Evolutionary conservation across 106 monocot species (phyloP).

Genomic region (Gastrodia elata): DNA sequence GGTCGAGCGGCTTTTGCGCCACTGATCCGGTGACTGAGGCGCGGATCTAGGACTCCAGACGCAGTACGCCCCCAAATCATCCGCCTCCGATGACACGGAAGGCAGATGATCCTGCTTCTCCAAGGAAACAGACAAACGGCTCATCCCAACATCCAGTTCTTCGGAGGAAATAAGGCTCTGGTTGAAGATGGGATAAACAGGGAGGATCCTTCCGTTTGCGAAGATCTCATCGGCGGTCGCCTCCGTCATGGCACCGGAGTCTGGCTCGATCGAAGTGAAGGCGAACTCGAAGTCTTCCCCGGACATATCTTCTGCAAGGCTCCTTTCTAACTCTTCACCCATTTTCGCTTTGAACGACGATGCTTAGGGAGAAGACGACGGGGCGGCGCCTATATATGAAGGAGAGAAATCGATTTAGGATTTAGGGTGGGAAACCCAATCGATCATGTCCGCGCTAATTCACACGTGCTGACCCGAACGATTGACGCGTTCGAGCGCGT

Average conservation of each 20-base stretch:
- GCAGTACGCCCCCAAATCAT: constrained; percentile 22
- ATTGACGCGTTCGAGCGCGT: too few relatives aligned
- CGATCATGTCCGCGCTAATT: too few relatives aligned
- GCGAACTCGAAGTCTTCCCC: constrained; percentile 40
- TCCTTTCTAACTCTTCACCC: neutral
- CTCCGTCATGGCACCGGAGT: neutral
- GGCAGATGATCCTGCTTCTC: constrained; percentile 14
- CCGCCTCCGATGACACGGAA: constrained; percentile 19
- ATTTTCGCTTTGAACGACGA: neutral
- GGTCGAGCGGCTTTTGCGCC: constrained; percentile 41
- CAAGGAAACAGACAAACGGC: constrained; percentile 11
- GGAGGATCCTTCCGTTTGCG: constrained; percentile 40
- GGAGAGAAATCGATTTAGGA: neutral
- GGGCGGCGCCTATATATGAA: constrained; percentile 5
- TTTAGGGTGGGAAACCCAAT: too few relatives aligned
- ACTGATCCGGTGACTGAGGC: constrained; percentile 20
- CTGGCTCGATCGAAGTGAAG: neutral
- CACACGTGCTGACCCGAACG: too few relatives aligned
- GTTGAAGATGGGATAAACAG: constrained; percentile 36
- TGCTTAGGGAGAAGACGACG: neutral
- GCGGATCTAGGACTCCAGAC: constrained; percentile 19
- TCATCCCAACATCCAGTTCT: neutral
- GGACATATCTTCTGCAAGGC: constrained; percentile 2
- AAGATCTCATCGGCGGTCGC: constrained; percentile 28
- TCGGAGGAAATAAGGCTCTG: neutral